Base-by-base conservation (phyloP, 2,329 filamentous ascomycete species). In the Neoarthrinium moseri region DNA sequence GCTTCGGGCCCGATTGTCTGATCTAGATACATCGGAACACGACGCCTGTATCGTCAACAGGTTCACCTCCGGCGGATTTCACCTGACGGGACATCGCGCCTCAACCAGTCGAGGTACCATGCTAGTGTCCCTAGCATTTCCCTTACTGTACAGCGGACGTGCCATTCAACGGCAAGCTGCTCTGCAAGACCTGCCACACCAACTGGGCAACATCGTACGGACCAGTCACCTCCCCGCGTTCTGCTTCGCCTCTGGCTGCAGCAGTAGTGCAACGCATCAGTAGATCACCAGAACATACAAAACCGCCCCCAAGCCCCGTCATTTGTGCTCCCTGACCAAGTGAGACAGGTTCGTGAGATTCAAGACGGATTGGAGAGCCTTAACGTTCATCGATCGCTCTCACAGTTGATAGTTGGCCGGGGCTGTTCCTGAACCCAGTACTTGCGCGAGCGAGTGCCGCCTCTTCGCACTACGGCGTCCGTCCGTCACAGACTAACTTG, bases 81-180 rank as follows among this genome's bases (percentile, higher is more conserved):
- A 35, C 10, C 5, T 13, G 13, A 8, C 35, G 20, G 35, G 18
- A 21, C 30, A 24, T 27, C 24, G 43, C 15, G 13, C n/a, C 12
- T 17, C 21, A n/a, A 15, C 20, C 18, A 17, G 15, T 20, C 30
- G 47, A 55, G 48, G 54, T 51, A 50, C 41, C 48, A 26, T 35
- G 43, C 46, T 51, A 56, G 56, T 56, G 47, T 46, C 52, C 50
- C 49, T 46, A 29, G 23, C 27, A 18, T 43, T 48, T 54, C 47
- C 49, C 51, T 51, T 52, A 57, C 55, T 57, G 55, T 57, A 51
- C 50, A 54, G 50, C 40, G 27, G 12, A 32, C 51, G 45, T 56
- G 49, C 49, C 50, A 51, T 56, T 54, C 55, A 52, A 47, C 51
- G 47, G 47, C 51, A 51, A 26, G 50, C 46, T 50, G 49, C 50